Base-by-base conservation (phyloP, 1,139 yeast species). In the Debaryomyces nepalensis region DNA sequence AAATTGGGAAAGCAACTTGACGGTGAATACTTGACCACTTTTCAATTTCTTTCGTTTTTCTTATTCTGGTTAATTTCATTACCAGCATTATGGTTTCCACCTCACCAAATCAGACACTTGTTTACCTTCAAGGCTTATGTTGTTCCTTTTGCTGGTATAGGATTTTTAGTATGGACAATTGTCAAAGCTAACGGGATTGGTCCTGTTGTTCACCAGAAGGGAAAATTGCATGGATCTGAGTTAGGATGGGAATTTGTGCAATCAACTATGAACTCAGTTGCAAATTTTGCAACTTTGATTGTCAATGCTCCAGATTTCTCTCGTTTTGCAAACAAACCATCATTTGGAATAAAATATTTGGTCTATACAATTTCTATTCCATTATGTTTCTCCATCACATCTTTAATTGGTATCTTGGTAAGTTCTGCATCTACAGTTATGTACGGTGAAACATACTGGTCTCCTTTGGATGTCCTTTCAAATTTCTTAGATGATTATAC, bases 281-380 rank as follows among this genome's bases (percentile, higher is more conserved):
- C 95, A 20, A 87, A 87, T 65, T 89, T 89, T 57, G 95, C 96
- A 5, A 87, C 97, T 5, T 75, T 90, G 57, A 85, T 88, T 56
- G 80, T 86, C 49, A 90, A 90, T 64, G 86, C 95, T 14, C 96
- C 97, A 0, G 97, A 90, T 74, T 89, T 88, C 63, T 76, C 96
- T 16, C 81, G 97, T 62, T 86, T 89, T 62, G 85, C 96, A 7
- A 77, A 75, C 43, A 60, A 58, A 39, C 73, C 74, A 7, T 58
- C 73, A 6, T 70, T 68, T 45, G 59, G 68, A 16, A 67, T 72
- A 63, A 73, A 71, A 47, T 72, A 72, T 46, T 52, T 71, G 48
- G 75, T 71, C 9, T 70, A 72, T 53, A 77, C 78, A 3, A 55
- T 85, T 20, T 75, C 91, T 4, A 82, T 89, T 48, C 96, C 97